Conservation (phyloP, 1,139 yeast species). For the Geotrichum fermentans region DNA sequence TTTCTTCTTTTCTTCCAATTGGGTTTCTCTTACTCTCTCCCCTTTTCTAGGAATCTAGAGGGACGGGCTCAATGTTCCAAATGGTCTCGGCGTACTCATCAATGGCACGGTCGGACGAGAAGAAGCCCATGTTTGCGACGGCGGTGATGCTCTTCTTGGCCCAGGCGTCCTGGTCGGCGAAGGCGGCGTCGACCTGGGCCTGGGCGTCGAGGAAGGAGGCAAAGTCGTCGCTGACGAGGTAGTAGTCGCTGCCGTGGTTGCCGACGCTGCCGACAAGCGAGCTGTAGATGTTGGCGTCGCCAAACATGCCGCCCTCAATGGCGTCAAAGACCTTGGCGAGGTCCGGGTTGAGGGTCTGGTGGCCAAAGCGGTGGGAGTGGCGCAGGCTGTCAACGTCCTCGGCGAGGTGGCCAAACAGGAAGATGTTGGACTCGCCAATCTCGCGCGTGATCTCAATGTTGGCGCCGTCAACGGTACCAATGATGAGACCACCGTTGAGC, state of each 20-base stretch:
- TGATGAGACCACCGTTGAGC: constrained; percentile 85
- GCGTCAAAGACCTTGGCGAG: constrained; percentile 61
- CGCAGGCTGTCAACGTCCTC: constrained; percentile 86
- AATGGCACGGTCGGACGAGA: constrained; percentile 84
- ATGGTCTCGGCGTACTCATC: constrained; percentile 89
- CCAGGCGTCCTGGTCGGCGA: constrained; percentile 66
- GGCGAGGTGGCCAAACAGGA: constrained; percentile 83
- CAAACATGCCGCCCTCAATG: constrained; percentile 67
- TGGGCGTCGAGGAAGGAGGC: constrained; percentile 83
- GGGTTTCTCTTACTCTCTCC: no score
- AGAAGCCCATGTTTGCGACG: constrained; percentile 93
- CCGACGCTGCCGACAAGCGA: constrained; percentile 62
- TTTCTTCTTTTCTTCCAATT: no score
- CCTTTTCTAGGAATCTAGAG: constrained; percentile 19
- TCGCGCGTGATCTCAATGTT: constrained; percentile 93
- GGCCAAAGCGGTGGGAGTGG: constrained; percentile 60
- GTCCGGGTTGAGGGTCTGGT: constrained; percentile 45
- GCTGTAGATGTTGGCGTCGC: constrained; percentile 62
- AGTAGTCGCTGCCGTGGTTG: constrained; percentile 64
- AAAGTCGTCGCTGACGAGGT: constrained; percentile 84
- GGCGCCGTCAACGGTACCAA: constrained; percentile 97
- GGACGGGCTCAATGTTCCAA: constrained; percentile 79
- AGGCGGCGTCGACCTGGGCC: constrained; percentile 66
- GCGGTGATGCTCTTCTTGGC: constrained; percentile 65
- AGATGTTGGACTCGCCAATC: constrained; percentile 87